Conservation (phyloP, 345 rosid genomes). For the Hibiscus trionum region DNA sequence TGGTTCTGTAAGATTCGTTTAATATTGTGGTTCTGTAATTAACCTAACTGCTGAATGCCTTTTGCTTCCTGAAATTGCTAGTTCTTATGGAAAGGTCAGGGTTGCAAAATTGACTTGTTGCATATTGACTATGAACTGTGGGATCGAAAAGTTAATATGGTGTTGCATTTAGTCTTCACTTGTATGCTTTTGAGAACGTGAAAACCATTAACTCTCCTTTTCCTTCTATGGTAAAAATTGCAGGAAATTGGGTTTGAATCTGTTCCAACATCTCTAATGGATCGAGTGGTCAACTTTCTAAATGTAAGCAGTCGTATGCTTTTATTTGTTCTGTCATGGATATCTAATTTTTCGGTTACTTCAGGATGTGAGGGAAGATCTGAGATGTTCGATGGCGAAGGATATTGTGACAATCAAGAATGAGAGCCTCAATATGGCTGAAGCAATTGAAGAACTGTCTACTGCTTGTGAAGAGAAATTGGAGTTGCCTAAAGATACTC, state of each 20-base stretch:
- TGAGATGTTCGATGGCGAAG: conserved; percentile 89
- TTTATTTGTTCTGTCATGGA: conserved; percentile 4
- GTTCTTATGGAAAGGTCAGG: neutral
- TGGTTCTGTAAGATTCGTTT: conserved; percentile 28
- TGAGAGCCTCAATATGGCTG: conserved; percentile 57
- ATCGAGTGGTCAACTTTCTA: conserved; percentile 70
- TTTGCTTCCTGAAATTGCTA: neutral
- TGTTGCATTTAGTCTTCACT: neutral
- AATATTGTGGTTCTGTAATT: neutral
- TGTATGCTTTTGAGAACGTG: neutral
- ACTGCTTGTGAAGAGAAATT: conserved; percentile 21
- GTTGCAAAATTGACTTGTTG: neutral
- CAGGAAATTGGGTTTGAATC: conserved; percentile 90
- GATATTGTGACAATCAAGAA: conserved; percentile 66
- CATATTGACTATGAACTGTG: neutral
- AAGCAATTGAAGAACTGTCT: conserved; percentile 22
- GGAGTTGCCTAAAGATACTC: conserved; percentile 26
- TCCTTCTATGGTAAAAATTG: conserved; percentile 16
- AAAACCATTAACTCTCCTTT: neutral
- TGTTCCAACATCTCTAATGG: conserved; percentile 90
- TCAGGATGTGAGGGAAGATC: conserved; percentile 89
- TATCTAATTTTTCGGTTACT: conserved; percentile 24
- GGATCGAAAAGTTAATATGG: neutral
- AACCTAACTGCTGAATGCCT: neutral
- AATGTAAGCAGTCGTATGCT: conserved; percentile 41